phyloP scores from a whole-genome alignment of 257 asterid species.

The Solanum bulbocastanum region DNA sequence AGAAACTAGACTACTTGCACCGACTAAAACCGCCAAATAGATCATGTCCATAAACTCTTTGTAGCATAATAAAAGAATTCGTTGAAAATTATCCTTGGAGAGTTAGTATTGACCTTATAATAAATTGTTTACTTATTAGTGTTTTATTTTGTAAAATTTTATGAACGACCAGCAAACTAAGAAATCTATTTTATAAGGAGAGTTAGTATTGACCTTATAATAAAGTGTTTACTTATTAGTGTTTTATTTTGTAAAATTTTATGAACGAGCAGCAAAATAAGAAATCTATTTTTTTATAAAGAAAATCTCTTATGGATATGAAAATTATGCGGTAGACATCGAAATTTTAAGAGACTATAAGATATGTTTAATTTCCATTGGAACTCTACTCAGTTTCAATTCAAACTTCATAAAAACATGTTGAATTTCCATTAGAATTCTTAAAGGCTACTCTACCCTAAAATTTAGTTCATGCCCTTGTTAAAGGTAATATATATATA shows the following conservation, averaged over 20 bases:
- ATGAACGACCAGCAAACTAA: background rate
- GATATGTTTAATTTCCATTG: too few relatives aligned
- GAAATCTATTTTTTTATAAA: background rate
- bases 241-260: background rate
- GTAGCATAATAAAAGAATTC: background rate
- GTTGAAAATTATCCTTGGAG: background rate
- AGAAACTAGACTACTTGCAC: background rate
- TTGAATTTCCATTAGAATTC: too few relatives aligned
- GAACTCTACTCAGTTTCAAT: too few relatives aligned
- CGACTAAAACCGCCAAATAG: background rate
- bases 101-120: background rate
- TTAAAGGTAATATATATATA: too few relatives aligned
- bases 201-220: background rate
- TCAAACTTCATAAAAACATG: too few relatives aligned
- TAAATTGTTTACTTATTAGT: background rate
- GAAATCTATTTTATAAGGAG: background rate
- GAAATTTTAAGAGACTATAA: too few relatives aligned
- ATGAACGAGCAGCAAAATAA: background rate
- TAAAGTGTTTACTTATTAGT: background rate
- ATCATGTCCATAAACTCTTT: background rate
- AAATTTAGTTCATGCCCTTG: too few relatives aligned
- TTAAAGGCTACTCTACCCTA: too few relatives aligned
- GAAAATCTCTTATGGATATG: background rate
- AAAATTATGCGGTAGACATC: background rate
- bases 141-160: background rate